phyloP scores from a whole-genome alignment of 75 land plant species.

The Pseudotsuga menziesii region DNA sequence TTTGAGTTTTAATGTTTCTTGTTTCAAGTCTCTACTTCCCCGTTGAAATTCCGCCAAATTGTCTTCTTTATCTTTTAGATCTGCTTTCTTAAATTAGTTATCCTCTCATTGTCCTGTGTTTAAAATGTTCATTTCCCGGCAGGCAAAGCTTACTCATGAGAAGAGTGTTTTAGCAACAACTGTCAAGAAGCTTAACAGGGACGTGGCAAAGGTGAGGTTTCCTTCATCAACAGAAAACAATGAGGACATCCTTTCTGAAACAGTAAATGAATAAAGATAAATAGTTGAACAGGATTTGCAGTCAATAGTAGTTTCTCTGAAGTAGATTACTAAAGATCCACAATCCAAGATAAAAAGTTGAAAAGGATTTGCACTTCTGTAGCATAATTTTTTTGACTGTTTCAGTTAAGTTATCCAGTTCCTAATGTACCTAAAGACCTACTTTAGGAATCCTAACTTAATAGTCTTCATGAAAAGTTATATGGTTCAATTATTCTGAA shows the following conservation, averaged over 20 bases:
- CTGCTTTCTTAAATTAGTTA: background rate
- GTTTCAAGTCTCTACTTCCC: background rate
- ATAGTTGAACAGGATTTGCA: too few species aligned
- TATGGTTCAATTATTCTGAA: too few species aligned
- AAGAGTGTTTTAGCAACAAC: conserved; percentile 51
- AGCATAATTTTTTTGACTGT: too few species aligned
- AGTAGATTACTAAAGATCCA: too few species aligned
- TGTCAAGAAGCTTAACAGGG: conserved; percentile 78
- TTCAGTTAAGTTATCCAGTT: too few species aligned
- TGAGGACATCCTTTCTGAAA: background rate
- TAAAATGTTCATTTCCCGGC: conserved; percentile 12
- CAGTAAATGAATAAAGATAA: too few species aligned
- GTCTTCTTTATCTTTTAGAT: background rate
- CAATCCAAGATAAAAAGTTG: too few species aligned
- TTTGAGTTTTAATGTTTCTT: background rate
- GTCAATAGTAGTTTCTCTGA: too few species aligned
- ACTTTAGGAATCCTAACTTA: too few species aligned
- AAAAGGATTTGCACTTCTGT: too few species aligned
- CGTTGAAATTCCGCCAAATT: background rate
- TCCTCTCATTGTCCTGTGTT: background rate
- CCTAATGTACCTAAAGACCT: too few species aligned
- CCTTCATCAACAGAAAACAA: background rate
- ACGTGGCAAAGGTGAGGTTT: conserved; percentile 73
- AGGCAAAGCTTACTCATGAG: conserved; percentile 71
- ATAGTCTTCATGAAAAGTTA: too few species aligned